A percentile compares a stretch with the other conserved stretches of the same genome.
Evolutionary conservation across 208 protist genomes (phyloP).

Genomic region (Leishmania major): DNA sequence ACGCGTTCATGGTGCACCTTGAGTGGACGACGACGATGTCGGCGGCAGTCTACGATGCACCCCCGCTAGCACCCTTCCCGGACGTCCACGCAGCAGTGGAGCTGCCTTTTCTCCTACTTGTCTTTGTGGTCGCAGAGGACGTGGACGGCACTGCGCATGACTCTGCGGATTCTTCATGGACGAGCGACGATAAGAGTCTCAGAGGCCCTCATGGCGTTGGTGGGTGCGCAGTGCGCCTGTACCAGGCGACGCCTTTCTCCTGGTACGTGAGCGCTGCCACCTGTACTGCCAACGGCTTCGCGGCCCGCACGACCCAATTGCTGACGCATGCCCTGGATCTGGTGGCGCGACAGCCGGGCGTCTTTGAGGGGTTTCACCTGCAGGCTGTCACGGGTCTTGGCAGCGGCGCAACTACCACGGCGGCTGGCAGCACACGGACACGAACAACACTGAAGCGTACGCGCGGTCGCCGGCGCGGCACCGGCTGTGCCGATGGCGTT

Average conservation of each 20-base stretch:
- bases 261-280: slow-evolving; percentile 6
- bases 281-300: slow-evolving; percentile 5
- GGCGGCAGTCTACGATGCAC: neutral
- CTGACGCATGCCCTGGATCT: slow-evolving; percentile 27
- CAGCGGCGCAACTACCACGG: neutral
- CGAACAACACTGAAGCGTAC: neutral
- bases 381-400: neutral
- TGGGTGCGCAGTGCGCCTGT: slow-evolving; percentile 5
- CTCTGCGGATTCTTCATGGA: neutral
- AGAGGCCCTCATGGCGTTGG: neutral
- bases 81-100: slow-evolving; percentile 4
- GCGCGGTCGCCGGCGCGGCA: neutral
- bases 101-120: slow-evolving; percentile 27
- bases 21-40: slow-evolving; percentile 15
- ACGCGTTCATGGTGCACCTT: slow-evolving; percentile 21
- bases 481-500: neutral
- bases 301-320: slow-evolving; percentile 3
- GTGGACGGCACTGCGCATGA: neutral
- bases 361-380: slow-evolving; percentile 15
- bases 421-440: neutral
- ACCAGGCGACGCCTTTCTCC: slow-evolving; percentile 29
- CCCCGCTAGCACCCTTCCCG: neutral
- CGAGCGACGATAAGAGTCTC: neutral
- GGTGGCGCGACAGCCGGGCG: slow-evolving; percentile 16
- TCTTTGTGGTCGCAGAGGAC: slow-evolving; percentile 17